Evolutionary conservation across 495 filamentous ascomycete genomes (phyloP).

Genomic region (Hypoxylon trugodes): DNA sequence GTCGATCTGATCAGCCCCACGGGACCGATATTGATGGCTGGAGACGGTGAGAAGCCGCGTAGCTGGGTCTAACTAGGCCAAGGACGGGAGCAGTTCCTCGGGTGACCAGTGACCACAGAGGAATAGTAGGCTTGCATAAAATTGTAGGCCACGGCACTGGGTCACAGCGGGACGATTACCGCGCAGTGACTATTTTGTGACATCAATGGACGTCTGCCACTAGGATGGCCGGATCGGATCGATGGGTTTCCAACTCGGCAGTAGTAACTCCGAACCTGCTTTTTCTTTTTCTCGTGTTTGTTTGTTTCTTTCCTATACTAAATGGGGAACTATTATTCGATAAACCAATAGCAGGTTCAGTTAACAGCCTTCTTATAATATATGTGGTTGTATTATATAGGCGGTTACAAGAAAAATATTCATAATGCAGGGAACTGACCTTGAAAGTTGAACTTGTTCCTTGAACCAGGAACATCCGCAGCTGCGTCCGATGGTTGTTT

Average conservation of each 20-base stretch:
- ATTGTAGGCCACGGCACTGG: slow-evolving; percentile 9
- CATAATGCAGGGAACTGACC: background rate
- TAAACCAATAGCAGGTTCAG: too few species aligned
- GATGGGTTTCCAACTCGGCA: background rate
- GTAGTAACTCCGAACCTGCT: slow-evolving; percentile 9
- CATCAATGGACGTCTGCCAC: slow-evolving; percentile 7
- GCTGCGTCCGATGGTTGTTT: slow-evolving; percentile 4
- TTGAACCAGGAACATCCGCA: slow-evolving; percentile 20
- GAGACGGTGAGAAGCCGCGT: slow-evolving; percentile 26
- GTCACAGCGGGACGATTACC: slow-evolving; percentile 4
- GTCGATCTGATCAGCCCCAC: background rate
- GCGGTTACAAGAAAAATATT: too few species aligned
- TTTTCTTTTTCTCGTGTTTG: slow-evolving; percentile 3
- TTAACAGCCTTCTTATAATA: background rate
- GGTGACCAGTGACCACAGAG: too few species aligned
- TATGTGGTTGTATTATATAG: too few species aligned
- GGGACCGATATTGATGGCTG: slow-evolving; percentile 7
- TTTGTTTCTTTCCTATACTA: background rate
- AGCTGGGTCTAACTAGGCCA: background rate
- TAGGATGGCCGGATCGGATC: background rate
- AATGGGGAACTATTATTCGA: too few species aligned
- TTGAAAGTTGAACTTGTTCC: slow-evolving; percentile 7
- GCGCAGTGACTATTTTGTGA: slow-evolving; percentile 11
- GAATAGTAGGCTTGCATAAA: slow-evolving; percentile 1
- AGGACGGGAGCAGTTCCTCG: background rate